Evolutionary conservation across 768 basidiomycete genomes (phyloP).

Genomic region (Dioszegia hungarica): DNA sequence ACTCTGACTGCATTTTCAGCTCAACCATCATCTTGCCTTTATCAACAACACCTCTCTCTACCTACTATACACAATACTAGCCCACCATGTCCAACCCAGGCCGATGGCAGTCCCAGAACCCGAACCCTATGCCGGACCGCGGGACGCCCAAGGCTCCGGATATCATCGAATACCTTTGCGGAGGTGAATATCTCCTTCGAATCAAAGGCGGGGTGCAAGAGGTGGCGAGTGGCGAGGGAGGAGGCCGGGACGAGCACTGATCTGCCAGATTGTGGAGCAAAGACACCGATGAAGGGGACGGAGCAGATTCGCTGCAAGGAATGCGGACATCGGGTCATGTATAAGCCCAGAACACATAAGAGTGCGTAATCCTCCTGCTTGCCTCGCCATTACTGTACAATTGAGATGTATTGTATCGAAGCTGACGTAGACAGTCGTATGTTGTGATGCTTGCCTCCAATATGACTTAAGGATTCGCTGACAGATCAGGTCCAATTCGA

Average conservation of each 20-base stretch:
- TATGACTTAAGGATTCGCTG: neutral
- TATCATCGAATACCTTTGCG: constrained; percentile 38
- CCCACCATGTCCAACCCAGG: constrained; percentile 33
- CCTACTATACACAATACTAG: neutral
- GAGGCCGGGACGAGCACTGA: constrained; percentile 3
- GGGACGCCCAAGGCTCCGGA: constrained; percentile 25
- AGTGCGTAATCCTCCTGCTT: constrained; percentile 65
- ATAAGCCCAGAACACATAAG: constrained; percentile 90
- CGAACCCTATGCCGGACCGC: constrained; percentile 30
- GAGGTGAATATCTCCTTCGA: constrained; percentile 19
- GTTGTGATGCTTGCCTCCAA: neutral
- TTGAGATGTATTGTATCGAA: too few species aligned
- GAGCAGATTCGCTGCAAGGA: constrained; percentile 94
- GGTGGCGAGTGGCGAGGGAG: neutral
- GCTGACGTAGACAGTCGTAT: neutral
- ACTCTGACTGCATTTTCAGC: neutral
- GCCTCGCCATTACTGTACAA: too few species aligned
- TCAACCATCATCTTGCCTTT: neutral
- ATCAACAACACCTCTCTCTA: neutral
- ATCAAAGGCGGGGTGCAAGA: too few species aligned
- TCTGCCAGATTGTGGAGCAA: constrained; percentile 87
- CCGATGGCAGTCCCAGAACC: constrained; percentile 26
- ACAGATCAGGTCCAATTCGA: constrained; percentile 54
- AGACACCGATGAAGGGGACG: constrained; percentile 81
- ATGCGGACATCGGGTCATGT: constrained; percentile 98